phyloP scores from a whole-genome alignment of 352 stramenopile species.

The Halophytophthora polymorphica region DNA sequence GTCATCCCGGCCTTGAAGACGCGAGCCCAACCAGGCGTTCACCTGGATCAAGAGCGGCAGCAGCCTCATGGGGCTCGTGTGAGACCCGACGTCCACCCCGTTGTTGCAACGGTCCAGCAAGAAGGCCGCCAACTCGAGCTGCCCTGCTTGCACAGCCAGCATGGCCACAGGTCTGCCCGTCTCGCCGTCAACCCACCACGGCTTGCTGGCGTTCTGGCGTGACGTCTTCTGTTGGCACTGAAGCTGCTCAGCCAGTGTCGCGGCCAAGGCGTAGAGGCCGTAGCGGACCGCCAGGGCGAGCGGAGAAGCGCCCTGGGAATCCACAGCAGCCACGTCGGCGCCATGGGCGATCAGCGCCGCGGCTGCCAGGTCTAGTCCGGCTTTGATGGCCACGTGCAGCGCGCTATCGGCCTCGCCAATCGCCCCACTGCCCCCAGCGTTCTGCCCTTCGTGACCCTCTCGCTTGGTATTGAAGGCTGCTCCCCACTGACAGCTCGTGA shows the following conservation, averaged over 20 bases:
- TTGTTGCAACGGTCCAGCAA: constrained; percentile 38
- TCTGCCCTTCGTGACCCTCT: constrained; percentile 11
- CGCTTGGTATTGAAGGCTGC: constrained; percentile 19
- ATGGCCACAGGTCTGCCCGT: constrained; percentile 36
- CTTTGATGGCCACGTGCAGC: constrained; percentile 63
- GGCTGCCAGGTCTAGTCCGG: constrained; percentile 39
- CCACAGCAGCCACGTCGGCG: constrained; percentile 37
- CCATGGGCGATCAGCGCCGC: constrained; percentile 43
- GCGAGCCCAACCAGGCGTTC: constrained; percentile 33
- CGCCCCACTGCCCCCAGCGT: constrained; percentile 4
- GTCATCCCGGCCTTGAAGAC: constrained; percentile 7
- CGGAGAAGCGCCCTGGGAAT: constrained; percentile 33
- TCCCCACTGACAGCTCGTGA: constrained; percentile 23
- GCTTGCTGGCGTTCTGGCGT: constrained; percentile 8
- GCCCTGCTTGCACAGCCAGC: constrained; percentile 50
- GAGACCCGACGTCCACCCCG: constrained; percentile 20
- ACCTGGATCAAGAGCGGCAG: constrained; percentile 50
- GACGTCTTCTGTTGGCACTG: constrained; percentile 18
- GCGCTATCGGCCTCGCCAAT: constrained; percentile 35
- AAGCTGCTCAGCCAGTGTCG: constrained; percentile 21
- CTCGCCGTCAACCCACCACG: constrained; percentile 51
- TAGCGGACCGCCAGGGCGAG: constrained; percentile 54
- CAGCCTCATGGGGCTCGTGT: constrained; percentile 27
- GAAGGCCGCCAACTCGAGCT: constrained; percentile 56
- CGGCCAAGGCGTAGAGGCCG: constrained; percentile 54